phyloP scores from a whole-genome alignment of 148 eudicot genomes.

The Vaccinium darrowii region DNA sequence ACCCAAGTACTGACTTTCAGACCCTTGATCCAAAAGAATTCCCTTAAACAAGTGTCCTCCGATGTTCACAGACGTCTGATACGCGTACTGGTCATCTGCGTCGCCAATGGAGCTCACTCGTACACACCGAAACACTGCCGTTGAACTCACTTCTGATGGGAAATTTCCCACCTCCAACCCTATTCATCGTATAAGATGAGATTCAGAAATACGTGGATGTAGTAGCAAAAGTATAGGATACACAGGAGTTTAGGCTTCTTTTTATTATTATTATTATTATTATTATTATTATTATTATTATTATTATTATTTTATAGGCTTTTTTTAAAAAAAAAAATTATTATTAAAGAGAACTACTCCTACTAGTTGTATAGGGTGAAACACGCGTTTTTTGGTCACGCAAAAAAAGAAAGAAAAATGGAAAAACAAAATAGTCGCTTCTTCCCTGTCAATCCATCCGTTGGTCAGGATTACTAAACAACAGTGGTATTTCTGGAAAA shows the following conservation, averaged over 20 bases:
- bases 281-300: no score
- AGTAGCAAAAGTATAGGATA: not conserved
- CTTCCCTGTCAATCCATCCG: constrained; percentile 38
- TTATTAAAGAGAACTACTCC: no score
- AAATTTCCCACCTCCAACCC: constrained; percentile 67
- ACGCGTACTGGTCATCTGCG: constrained; percentile 64
- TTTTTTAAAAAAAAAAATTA: no score
- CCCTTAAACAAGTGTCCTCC: constrained; percentile 85
- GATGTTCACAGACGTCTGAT: constrained; percentile 76
- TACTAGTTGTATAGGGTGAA: not conserved
- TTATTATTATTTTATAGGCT: no score
- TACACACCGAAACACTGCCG: constrained; percentile 65
- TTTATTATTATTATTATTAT: no score
- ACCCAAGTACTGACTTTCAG: constrained; percentile 36
- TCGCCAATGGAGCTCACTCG: constrained; percentile 70
- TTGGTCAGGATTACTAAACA: constrained; percentile 44
- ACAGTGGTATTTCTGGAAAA: constrained; percentile 40
- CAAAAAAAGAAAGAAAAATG: not conserved
- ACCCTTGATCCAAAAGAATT: constrained; percentile 77
- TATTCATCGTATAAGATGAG: constrained; percentile 1
- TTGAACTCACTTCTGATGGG: constrained; percentile 58
- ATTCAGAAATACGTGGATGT: not conserved
- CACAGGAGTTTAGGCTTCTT: not conserved
- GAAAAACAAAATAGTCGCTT: constrained; percentile 11
- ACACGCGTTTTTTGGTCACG: not conserved